Evolutionary conservation across 495 filamentous ascomycete species (phyloP).

Genomic region (Sporormia fimetaria): DNA sequence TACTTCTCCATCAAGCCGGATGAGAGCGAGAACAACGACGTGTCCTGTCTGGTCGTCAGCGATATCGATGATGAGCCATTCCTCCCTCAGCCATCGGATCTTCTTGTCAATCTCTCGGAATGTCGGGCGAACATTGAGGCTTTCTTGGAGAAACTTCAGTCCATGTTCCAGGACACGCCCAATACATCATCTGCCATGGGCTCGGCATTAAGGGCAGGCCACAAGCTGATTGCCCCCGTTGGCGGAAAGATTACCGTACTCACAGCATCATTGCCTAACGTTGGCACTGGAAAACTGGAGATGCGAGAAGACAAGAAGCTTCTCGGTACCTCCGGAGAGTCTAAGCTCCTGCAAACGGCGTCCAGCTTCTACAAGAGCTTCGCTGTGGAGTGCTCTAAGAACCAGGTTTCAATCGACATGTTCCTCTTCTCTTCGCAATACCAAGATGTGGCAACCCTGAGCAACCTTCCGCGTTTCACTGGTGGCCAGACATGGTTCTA

Average conservation of each 20-base stretch:
- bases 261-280: conserved; percentile 78
- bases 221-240: conserved; percentile 85
- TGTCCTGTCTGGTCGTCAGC: conserved; percentile 86
- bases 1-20: conserved; percentile 93
- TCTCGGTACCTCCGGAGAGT: conserved; percentile 88
- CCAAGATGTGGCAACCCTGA: conserved; percentile 91
- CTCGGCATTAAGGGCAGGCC: conserved; percentile 79
- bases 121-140: conserved; percentile 80
- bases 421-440: conserved; percentile 96
- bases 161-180: conserved; percentile 93
- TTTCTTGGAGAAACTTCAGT: conserved; percentile 82
- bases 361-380: conserved; percentile 99
- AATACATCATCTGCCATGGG: conserved; percentile 83
- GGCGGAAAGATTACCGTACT: conserved; percentile 92
- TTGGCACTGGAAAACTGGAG: conserved; percentile 80
- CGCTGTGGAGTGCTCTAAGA: conserved; percentile 96
- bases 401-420: conserved; percentile 98
- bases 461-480: conserved; percentile 88
- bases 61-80: conserved; percentile 95
- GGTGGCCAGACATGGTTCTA: conserved; percentile 99
- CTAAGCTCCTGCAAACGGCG: conserved; percentile 70
- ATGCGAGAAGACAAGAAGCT: conserved; percentile 96
- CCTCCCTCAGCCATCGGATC: conserved; percentile 81
- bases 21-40: conserved; percentile 65
- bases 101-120: conserved; percentile 84